Conservation (phyloP, 2,329 filamentous ascomycete species). For the Monosporascus sp. region DNA sequence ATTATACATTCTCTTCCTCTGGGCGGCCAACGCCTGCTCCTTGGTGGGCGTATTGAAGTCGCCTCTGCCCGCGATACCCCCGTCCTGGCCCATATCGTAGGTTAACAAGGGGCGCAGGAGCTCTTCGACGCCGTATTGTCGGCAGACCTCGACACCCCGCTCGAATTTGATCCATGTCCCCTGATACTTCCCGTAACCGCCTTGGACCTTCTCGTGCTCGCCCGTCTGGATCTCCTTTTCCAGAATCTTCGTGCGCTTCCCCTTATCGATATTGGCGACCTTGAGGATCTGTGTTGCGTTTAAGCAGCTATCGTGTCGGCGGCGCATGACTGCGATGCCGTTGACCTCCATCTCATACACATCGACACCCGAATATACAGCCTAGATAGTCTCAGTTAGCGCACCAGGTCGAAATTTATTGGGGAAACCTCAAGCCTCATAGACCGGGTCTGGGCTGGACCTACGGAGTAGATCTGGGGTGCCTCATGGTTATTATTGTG, state of each 20-base stretch:
- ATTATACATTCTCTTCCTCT: conserved; percentile 88
- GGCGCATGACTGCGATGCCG: conserved; percentile 88
- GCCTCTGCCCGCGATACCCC: conserved; percentile 64
- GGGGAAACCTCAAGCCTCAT: neutral
- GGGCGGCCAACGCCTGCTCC: conserved; percentile 96
- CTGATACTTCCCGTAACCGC: conserved; percentile 97
- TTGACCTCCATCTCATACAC: conserved; percentile 99
- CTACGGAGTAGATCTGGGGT: conserved; percentile 59
- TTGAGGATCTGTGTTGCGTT: conserved; percentile 99
- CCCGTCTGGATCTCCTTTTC: conserved; percentile 97
- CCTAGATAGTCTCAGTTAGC: conserved; percentile 36
- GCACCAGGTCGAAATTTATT: conserved; percentile 2
- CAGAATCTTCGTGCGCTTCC: conserved; percentile 92
- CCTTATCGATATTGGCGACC: conserved; percentile 94
- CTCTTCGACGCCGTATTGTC: conserved; percentile 72
- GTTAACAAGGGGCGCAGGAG: conserved; percentile 67
- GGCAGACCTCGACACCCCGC: conserved; percentile 85
- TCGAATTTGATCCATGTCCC: conserved; percentile 98
- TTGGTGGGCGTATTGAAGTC: conserved; percentile 93
- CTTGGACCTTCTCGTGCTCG: conserved; percentile 97
- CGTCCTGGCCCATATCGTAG: conserved; percentile 75
- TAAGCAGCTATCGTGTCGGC: conserved; percentile 89
- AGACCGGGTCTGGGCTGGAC: conserved; percentile 13
- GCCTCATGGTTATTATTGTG: conserved; percentile 26
- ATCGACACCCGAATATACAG: conserved; percentile 89